A percentile compares a stretch with the other conserved stretches of the same genome.
phyloP scores from a whole-genome alignment of 2,329 filamentous ascomycete genomes.

The Blastomyces emzantsi region DNA sequence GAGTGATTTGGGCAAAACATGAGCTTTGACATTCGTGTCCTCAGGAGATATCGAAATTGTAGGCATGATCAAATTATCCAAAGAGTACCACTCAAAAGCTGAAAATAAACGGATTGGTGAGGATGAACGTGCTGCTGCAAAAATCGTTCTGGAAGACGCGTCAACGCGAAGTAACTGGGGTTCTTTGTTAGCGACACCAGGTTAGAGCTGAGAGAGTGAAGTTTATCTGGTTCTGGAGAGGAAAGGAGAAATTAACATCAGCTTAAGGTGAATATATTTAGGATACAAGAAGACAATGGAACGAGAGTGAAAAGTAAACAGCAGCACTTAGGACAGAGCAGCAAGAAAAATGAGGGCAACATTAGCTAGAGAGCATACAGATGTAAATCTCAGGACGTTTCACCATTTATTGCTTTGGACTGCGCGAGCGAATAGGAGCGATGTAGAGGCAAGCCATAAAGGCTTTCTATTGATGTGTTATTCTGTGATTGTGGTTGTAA shows the following conservation, averaged over 20 bases:
- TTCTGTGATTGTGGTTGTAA: neutral
- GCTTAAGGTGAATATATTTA: neutral
- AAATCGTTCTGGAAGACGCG: neutral
- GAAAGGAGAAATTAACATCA: neutral
- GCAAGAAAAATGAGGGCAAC: neutral
- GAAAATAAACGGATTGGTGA: neutral
- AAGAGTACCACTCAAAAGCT: neutral
- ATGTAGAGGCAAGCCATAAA: neutral
- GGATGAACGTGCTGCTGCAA: neutral
- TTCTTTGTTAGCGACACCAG: neutral
- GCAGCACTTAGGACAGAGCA: neutral
- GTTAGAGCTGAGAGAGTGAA: neutral
- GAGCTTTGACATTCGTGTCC: constrained; percentile 1
- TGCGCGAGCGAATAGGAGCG: neutral
- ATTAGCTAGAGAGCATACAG: neutral
- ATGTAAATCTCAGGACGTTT: neutral
- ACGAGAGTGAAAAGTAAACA: neutral
- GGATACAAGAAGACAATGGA: neutral
- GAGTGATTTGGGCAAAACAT: neutral
- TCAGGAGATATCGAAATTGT: neutral
- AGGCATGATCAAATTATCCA: neutral
- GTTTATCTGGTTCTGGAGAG: neutral
- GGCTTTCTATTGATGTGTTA: neutral
- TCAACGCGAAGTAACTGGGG: neutral
- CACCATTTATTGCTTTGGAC: neutral